Conservation (phyloP, 148 eudicot species). For the Oxyria digyna region DNA sequence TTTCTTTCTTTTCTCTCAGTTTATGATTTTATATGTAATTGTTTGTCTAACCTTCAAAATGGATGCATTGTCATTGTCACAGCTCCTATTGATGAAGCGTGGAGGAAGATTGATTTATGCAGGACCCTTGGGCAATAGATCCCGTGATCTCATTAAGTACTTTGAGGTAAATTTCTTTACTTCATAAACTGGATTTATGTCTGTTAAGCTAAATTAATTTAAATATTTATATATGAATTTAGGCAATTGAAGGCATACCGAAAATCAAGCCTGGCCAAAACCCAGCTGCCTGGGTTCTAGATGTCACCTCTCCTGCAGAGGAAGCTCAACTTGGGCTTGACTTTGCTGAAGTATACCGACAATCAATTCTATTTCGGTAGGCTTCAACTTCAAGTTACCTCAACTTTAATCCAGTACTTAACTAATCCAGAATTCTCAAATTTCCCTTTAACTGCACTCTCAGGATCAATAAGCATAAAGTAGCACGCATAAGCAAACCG, state of each 20-base stretch:
- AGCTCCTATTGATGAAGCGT: constrained; percentile 68
- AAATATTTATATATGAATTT: background rate
- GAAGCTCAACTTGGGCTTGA: constrained; percentile 51
- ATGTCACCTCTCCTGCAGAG: constrained; percentile 56
- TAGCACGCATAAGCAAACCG: constrained; percentile 50
- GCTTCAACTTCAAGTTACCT: constrained; percentile 6
- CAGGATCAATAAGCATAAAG: constrained; percentile 53
- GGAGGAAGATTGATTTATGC: constrained; percentile 70
- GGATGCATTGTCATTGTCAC: constrained; percentile 1
- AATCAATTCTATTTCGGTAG: constrained; percentile 39
- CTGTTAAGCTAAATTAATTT: background rate
- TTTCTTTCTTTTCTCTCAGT: background rate
- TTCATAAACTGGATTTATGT: background rate
- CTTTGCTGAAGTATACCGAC: constrained; percentile 46
- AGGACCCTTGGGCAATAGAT: constrained; percentile 51
- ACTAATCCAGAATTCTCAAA: background rate
- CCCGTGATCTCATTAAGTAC: constrained; percentile 40
- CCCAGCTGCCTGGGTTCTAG: constrained; percentile 81
- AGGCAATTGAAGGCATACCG: constrained; percentile 46
- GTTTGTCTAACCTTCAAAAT: background rate
- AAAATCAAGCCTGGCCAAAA: constrained; percentile 44
- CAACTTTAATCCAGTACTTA: background rate
- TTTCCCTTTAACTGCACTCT: constrained; percentile 4
- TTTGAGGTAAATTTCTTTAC: constrained; percentile 34
- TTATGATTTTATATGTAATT: background rate